These are phyloP conservation scores for Blastobotrys mokoenaii DNA, from an alignment of 805 yeast genomes.

Conservation along the genomic window DNA sequence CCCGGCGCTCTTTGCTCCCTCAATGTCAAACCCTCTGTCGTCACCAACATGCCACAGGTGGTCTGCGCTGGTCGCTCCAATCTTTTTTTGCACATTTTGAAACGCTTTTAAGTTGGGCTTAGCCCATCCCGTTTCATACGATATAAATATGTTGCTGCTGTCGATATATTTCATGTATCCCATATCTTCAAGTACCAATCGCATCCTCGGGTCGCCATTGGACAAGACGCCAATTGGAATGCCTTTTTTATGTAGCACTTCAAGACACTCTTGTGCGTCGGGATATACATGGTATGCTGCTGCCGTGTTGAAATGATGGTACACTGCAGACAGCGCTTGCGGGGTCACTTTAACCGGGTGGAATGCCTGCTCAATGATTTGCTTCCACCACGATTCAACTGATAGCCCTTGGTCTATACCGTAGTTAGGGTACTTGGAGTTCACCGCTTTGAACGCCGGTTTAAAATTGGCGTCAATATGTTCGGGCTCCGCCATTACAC, in stretches of 20 bases:
- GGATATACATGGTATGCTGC: conserved; percentile 13
- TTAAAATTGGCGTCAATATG: conserved; percentile 7
- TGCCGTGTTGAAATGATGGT: conserved; percentile 13
- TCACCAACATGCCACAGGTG: conserved; percentile 20
- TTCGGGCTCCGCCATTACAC: conserved; percentile 6
- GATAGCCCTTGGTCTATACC: conserved; percentile 11
- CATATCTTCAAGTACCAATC: conserved; percentile 8
- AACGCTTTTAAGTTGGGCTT: conserved; percentile 16
- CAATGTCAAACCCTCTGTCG: conserved; percentile 12
- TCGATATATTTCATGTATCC: conserved; percentile 7
- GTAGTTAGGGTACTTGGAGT: conserved; percentile 13
- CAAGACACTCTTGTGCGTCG: conserved; percentile 9
- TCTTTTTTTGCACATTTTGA: not conserved
- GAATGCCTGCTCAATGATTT: conserved; percentile 8
- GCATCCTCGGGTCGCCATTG: conserved; percentile 16
- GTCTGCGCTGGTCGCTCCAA: not conserved
- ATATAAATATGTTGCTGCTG: conserved; percentile 7
- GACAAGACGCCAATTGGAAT: conserved; percentile 14
- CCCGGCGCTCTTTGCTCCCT: conserved; percentile 15
- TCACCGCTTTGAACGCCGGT: conserved; percentile 11
- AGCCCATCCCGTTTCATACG: conserved; percentile 16
- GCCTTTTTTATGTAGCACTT: not conserved
- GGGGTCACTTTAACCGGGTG: conserved; percentile 1
- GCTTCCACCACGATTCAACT: conserved; percentile 15
- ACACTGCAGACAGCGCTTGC: conserved; percentile 7